Evolutionary conservation across 257 asterid genomes (phyloP).

Genomic region (Forsythia viridissima): DNA sequence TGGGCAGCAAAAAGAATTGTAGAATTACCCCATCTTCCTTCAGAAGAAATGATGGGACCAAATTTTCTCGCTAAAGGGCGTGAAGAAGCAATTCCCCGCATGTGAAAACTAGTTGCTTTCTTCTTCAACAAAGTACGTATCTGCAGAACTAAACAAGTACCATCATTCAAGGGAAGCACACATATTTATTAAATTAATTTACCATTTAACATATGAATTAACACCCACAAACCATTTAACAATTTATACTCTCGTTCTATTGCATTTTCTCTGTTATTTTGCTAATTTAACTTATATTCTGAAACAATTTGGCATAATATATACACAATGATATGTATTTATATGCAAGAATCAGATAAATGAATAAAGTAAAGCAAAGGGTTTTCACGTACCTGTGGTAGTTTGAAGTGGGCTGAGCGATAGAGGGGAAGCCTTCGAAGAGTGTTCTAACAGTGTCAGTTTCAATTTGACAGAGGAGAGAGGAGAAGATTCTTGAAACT

Average conservation of each 20-base stretch:
- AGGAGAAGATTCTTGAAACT: conserved; percentile 32
- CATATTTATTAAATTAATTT: too few species aligned
- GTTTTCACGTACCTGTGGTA: background rate
- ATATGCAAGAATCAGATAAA: background rate
- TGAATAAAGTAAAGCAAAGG: background rate
- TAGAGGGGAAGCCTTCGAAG: background rate
- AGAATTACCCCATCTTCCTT: conserved; percentile 38
- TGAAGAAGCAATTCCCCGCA: conserved; percentile 27
- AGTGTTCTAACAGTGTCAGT: background rate
- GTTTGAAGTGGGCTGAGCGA: background rate
- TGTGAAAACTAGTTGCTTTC: background rate
- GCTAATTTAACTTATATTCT: background rate
- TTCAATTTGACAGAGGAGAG: background rate
- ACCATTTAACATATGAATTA: background rate
- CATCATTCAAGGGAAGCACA: background rate
- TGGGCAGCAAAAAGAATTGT: background rate
- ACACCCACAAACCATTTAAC: background rate
- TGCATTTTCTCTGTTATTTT: background rate
- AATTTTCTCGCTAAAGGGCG: conserved; percentile 13
- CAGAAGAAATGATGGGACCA: conserved; percentile 11
- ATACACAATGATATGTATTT: background rate
- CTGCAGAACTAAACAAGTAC: background rate
- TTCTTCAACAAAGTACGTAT: conserved; percentile 6
- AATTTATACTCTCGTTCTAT: background rate
- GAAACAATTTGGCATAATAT: background rate